A percentile compares a stretch with the other conserved stretches of the same genome.
Evolutionary conservation across 179 eudicot species (phyloP).

Genomic region (Beta lomatogona): DNA sequence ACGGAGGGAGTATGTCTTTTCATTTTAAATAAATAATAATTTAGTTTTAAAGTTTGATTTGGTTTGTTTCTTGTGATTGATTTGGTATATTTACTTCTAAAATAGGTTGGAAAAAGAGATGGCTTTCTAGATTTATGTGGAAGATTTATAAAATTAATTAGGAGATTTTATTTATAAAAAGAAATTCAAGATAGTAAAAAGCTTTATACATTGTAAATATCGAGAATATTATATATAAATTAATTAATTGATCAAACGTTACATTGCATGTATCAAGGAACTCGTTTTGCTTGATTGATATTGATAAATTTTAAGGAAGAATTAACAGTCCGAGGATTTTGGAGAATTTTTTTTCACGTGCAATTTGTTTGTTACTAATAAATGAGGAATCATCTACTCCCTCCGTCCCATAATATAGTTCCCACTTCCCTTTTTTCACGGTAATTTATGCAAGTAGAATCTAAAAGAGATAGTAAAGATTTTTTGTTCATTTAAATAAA

Average conservation of each 20-base stretch:
- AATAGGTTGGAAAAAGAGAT: neutral
- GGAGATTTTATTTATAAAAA: no score
- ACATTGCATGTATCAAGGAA: neutral
- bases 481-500: no score
- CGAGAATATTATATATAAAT: neutral
- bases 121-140: neutral
- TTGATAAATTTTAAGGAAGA: neutral
- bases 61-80: neutral
- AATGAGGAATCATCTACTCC: no score
- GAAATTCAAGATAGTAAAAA: no score
- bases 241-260: neutral
- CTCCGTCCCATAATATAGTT: no score
- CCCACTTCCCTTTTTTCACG: no score
- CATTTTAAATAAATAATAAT: neutral
- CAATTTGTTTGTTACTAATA: no score
- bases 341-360: neutral
- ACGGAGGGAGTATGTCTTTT: no score
- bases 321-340: no score
- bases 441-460: no score
- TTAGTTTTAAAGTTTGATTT: neutral
- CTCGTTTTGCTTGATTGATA: neutral
- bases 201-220: neutral
- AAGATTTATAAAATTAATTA: neutral
- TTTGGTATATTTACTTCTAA: neutral
- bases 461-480: no score